Evolutionary conservation across 2,329 filamentous ascomycete species (phyloP).

Genomic region (Aspergillus amoenus): DNA sequence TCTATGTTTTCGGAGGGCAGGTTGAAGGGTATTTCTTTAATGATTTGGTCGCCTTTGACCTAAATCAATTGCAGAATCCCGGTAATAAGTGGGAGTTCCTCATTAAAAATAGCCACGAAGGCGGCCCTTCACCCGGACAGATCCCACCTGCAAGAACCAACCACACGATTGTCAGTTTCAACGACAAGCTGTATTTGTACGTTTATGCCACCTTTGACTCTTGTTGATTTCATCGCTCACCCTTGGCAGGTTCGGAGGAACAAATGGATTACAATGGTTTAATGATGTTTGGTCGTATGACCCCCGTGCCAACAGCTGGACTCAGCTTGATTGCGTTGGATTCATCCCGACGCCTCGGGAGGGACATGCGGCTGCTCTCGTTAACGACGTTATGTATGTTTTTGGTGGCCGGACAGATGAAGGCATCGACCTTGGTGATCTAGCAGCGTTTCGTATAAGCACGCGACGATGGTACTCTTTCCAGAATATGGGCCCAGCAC

Average conservation of each 20-base stretch:
- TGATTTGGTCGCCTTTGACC: slow-evolving; percentile 88
- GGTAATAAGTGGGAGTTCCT: slow-evolving; percentile 93
- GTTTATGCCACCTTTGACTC: slow-evolving; percentile 33
- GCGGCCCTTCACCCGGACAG: slow-evolving; percentile 59
- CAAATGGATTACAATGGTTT: slow-evolving; percentile 95
- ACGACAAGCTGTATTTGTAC: slow-evolving; percentile 91
- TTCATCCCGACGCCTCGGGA: slow-evolving; percentile 94
- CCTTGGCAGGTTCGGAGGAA: slow-evolving; percentile 79
- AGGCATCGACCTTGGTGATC: slow-evolving; percentile 84
- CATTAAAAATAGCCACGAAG: slow-evolving; percentile 67
- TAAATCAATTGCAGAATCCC: slow-evolving; percentile 89
- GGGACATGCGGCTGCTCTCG: slow-evolving; percentile 88
- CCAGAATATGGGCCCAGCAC: slow-evolving; percentile 97
- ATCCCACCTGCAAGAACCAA: slow-evolving; percentile 90
- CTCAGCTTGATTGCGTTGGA: slow-evolving; percentile 90
- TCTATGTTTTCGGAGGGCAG: slow-evolving; percentile 96
- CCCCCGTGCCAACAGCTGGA: slow-evolving; percentile 77
- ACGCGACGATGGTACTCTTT: slow-evolving; percentile 97
- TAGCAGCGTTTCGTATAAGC: slow-evolving; percentile 80
- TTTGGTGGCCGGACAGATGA: slow-evolving; percentile 96
- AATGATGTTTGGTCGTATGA: slow-evolving; percentile 99
- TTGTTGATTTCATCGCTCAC: slow-evolving; percentile 3
- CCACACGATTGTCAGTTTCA: slow-evolving; percentile 86
- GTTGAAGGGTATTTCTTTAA: slow-evolving; percentile 99
- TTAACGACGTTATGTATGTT: slow-evolving; percentile 98